Conservation (phyloP, 192 early-diverging fungal species). For the Paraglomus brasilianum region DNA sequence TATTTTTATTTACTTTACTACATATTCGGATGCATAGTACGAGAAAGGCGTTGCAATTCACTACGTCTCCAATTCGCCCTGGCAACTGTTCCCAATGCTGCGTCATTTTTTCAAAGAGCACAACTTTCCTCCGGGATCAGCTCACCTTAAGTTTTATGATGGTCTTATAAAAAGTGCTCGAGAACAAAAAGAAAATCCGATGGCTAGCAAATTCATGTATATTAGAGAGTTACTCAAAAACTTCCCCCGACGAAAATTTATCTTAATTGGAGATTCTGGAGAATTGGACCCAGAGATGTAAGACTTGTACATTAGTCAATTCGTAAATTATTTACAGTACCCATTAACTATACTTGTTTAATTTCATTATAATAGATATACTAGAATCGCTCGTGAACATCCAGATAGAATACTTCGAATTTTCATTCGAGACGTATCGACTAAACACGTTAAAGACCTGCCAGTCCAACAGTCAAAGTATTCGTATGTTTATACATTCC, state of each 20-base stretch:
- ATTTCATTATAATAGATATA: conserved; percentile 42
- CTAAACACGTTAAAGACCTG: conserved; percentile 29
- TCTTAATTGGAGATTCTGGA: conserved; percentile 89
- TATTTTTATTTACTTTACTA: not conserved
- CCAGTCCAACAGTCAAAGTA: conserved; percentile 17
- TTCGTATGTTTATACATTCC: conserved; percentile 9
- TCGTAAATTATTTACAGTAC: not conserved
- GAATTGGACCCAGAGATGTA: conserved; percentile 88
- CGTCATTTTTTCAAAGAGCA: conserved; percentile 65
- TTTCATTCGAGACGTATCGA: conserved; percentile 77
- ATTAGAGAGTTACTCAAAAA: conserved; percentile 43
- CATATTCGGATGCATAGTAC: conserved; percentile 18
- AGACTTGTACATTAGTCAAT: conserved; percentile 21
- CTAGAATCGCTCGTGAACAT: conserved; percentile 56
- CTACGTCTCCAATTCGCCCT: conserved; percentile 89
- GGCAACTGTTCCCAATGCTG: conserved; percentile 82
- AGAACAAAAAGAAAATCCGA: conserved; percentile 30
- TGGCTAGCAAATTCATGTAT: conserved; percentile 33
- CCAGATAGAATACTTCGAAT: conserved; percentile 79
- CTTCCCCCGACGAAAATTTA: conserved; percentile 81
- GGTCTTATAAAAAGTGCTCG: conserved; percentile 39
- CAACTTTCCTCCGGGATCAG: conserved; percentile 79
- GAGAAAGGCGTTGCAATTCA: conserved; percentile 64
- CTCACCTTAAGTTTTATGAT: conserved; percentile 58
- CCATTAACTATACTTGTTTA: not conserved